Conservation (phyloP, 805 yeast species). For the Torulaspora maleeae region DNA sequence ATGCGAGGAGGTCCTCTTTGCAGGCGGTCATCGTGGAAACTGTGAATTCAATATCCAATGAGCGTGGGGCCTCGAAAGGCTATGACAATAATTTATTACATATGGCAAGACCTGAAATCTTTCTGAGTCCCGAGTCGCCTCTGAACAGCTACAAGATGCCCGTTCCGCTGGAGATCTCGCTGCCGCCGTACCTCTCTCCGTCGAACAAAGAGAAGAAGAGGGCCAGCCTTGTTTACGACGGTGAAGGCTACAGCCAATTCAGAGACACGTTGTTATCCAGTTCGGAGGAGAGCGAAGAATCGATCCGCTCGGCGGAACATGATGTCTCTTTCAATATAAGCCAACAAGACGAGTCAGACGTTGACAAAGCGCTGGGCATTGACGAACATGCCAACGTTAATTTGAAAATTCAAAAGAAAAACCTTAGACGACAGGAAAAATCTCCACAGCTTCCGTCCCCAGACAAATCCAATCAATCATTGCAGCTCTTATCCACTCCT, state of each 20-base stretch:
- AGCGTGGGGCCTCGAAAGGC: neutral
- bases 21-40: constrained; percentile 32
- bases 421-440: constrained; percentile 14
- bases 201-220: constrained; percentile 29
- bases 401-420: constrained; percentile 29
- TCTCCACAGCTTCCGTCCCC: neutral
- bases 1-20: constrained; percentile 17
- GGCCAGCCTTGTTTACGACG: constrained; percentile 36
- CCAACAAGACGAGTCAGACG: constrained; percentile 11
- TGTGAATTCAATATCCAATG: constrained; percentile 13
- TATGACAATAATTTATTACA: constrained; percentile 10
- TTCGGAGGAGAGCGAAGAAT: constrained; percentile 14
- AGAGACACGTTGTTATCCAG: constrained; percentile 7
- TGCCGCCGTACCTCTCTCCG: constrained; percentile 40
- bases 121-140: constrained; percentile 37
- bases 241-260: constrained; percentile 35
- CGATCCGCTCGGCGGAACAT: constrained; percentile 31
- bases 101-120: constrained; percentile 23
- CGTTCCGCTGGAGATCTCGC: constrained; percentile 36
- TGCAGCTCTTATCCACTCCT: constrained; percentile 28
- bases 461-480: constrained; percentile 10
- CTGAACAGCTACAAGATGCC: constrained; percentile 35
- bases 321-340: constrained; percentile 26
- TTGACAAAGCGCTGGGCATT: constrained; percentile 28
- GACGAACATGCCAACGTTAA: constrained; percentile 34